A percentile compares a stretch with the other conserved stretches of the same genome.
Evolutionary conservation across 805 yeast genomes (phyloP).

Genomic region (Saccharomyces kudriavzevii): DNA sequence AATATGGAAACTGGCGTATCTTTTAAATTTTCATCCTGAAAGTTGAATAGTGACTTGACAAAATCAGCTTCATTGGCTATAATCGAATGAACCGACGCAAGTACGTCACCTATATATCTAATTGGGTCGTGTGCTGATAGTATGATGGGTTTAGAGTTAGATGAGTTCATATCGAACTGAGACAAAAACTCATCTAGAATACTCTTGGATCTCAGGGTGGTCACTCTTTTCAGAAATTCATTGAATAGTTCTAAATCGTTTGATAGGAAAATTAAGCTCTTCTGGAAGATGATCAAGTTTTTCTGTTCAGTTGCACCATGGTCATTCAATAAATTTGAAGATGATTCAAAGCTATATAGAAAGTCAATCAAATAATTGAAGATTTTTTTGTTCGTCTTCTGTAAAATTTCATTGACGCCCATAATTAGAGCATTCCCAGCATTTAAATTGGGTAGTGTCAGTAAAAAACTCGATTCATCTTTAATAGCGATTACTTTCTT

Average conservation of each 20-base stretch:
- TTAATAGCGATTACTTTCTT: constrained; percentile 57
- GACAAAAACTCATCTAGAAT: constrained; percentile 59
- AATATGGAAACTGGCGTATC: constrained; percentile 12
- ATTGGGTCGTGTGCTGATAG: constrained; percentile 71
- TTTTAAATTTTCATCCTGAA: constrained; percentile 21
- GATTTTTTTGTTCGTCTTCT: constrained; percentile 48
- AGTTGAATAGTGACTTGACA: constrained; percentile 52
- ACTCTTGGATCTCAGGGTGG: constrained; percentile 57
- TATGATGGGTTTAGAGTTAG: constrained; percentile 42
- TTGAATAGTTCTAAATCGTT: constrained; percentile 46
- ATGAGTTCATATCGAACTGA: constrained; percentile 37
- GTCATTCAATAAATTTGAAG: constrained; percentile 11
- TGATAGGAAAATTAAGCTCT: constrained; percentile 29
- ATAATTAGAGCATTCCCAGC: constrained; percentile 60
- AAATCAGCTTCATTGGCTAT: constrained; percentile 83
- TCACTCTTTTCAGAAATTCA: constrained; percentile 52
- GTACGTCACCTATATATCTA: constrained; percentile 74
- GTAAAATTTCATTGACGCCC: constrained; percentile 45
- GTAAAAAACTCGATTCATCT: constrained; percentile 57
- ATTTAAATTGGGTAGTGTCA: constrained; percentile 59
- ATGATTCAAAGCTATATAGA: constrained; percentile 25
- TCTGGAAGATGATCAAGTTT: constrained; percentile 24
- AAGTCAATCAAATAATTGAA: constrained; percentile 34
- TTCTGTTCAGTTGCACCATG: constrained; percentile 10
- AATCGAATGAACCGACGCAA: constrained; percentile 80